Base-by-base conservation (phyloP, 495 filamentous ascomycete species). In the Chaetomium cochliodes region DNA sequence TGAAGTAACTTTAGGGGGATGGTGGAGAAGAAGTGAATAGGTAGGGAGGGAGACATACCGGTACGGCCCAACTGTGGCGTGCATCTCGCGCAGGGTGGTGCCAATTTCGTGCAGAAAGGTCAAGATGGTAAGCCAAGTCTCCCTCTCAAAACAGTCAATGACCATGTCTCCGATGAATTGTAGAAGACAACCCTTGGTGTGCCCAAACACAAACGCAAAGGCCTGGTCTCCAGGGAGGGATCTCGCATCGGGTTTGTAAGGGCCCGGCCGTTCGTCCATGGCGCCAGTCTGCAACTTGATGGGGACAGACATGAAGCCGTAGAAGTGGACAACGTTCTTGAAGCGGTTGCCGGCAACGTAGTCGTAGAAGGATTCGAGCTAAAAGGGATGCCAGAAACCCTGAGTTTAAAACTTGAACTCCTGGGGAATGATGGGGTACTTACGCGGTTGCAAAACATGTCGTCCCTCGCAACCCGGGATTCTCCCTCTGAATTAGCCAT, bases 301-400 rank as follows among this genome's bases (percentile, higher is more conserved):
- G 53, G 53, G 53, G 18, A 41, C 30, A 0, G 53, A 39, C 6
- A 26, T 41, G n/a, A n/a, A 56, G 18, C 53, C 53, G 18, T 22
- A 56, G 18, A 56, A 56, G 18, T 22, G 3, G 7, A 41, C 18
- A 6, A 9, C 20, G 53, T 56, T 56, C 53, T 56, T 56, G 30
- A 39, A 12, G 8, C 53, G 53, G 53, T 54, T 54, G 15, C 25
- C 25, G 26, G 53, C 28, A 6, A 37, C 18, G 7, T 13, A 15
- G 7, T 52, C 49, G 33, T 56, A 56, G 8, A 37, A 56, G 28
- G n/a, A 30, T 2, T 20, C 18, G 53, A 56, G 30, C 53, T 56
- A 9, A 7, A 52, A 16, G 22, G 22, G 22, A 30, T 8, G 22
- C 28, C 3, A 47, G 49, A 15, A 52, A 52, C 33, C 2, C 25